phyloP scores from a whole-genome alignment of 2,329 filamentous ascomycete species.

The Sclerotinia nivalis region DNA sequence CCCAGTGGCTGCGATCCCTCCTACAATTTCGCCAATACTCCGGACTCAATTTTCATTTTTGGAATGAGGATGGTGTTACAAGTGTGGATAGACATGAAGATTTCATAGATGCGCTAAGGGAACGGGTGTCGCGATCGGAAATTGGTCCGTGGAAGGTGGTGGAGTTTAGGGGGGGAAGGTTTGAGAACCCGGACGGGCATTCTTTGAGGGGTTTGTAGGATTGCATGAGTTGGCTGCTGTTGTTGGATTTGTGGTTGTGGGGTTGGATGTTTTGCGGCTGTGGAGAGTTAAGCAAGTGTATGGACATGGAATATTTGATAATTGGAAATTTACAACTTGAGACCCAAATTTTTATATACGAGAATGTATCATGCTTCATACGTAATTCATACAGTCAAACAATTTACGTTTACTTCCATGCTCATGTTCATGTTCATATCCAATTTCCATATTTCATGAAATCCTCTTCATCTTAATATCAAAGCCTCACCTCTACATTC shows the following conservation, averaged over 20 bases:
- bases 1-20: conserved; percentile 1
- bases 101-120: conserved; percentile 9
- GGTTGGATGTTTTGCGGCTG: no score
- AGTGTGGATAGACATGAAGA: background rate
- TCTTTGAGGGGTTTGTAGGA: background rate
- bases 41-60: conserved; percentile 19
- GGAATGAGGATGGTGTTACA: background rate
- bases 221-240: no score
- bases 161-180: background rate
- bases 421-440: background rate
- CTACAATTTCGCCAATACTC: conserved; percentile 18
- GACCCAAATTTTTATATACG: background rate
- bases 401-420: background rate
- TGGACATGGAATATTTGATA: no score
- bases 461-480: background rate
- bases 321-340: no score
- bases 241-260: background rate
- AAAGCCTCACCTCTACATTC: background rate
- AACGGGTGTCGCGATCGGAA: background rate
- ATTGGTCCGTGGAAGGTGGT: conserved; percentile 17
- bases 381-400: no score
- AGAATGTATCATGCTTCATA: background rate
- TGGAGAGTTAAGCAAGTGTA: no score
- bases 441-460: no score
- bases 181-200: background rate